These are phyloP conservation scores for Oenanthe sinensis DNA, from an alignment of 129 eudicot genomes.

Conservation along the genomic window DNA sequence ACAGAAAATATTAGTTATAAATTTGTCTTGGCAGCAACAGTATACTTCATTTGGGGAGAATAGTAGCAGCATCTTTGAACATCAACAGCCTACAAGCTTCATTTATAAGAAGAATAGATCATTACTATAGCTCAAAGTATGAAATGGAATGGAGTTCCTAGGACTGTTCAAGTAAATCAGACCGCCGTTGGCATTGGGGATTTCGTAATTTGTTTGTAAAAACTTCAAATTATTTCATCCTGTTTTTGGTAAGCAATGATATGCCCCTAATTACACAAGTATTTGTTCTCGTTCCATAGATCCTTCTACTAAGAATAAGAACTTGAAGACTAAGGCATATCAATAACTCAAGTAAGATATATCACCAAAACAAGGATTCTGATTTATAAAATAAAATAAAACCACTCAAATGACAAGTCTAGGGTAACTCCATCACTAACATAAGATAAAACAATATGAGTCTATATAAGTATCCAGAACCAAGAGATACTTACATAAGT, in stretches of 20 bases:
- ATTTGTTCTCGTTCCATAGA: conserved; percentile 1
- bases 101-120: conserved; percentile 7
- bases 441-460: background rate
- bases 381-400: background rate
- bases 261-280: background rate
- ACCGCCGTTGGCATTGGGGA: background rate
- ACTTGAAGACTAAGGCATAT: conserved; percentile 12
- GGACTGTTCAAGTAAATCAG: background rate
- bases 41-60: conserved; percentile 12
- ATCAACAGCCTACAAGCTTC: conserved; percentile 13
- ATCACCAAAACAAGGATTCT: background rate
- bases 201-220: background rate
- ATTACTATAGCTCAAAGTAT: conserved; percentile 4
- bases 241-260: conserved; percentile 7
- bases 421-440: background rate
- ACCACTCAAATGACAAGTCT: conserved; percentile 10
- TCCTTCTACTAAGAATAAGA: background rate
- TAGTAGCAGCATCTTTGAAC: conserved; percentile 9
- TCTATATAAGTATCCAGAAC: background rate
- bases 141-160: conserved; percentile 11
- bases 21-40: conserved; percentile 10
- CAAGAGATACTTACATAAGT: conserved; percentile 65
- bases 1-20: background rate
- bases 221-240: background rate
- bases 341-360: conserved; percentile 3